Percentiles rank a stretch among this genome's conserved stretches.
phyloP scores from a whole-genome alignment of 371 early-diverging fungal species.

The Mortierella sp. region DNA sequence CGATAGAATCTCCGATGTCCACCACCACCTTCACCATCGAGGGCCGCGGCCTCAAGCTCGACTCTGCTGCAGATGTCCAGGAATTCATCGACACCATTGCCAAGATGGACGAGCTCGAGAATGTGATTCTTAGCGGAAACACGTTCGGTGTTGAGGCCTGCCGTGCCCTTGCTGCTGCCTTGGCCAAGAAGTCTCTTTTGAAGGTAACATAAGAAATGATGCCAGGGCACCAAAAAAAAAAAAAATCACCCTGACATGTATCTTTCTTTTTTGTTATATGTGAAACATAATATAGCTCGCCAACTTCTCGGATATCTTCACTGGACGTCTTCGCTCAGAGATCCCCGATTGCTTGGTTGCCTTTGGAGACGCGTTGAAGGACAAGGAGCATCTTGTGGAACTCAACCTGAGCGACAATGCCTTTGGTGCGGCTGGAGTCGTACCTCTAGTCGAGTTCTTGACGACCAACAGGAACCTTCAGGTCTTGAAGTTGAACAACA shows the following conservation, averaged over 20 bases:
- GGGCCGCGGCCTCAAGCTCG: conserved; percentile 82
- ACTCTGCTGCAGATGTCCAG: conserved; percentile 85
- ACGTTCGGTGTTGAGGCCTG: conserved; percentile 95
- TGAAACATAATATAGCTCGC: conserved; percentile 58
- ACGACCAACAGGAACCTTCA: conserved; percentile 82
- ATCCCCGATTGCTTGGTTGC: conserved; percentile 88
- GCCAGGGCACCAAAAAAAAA: not conserved
- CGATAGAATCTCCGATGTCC: conserved; percentile 38
- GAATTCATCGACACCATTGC: conserved; percentile 78
- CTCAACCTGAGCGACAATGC: conserved; percentile 97
- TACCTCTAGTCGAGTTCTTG: conserved; percentile 87
- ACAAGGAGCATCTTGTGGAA: conserved; percentile 79
- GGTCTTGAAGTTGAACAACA: conserved; percentile 92
- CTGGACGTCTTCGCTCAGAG: conserved; percentile 90
- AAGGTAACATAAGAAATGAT: conserved; percentile 65
- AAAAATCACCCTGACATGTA: not conserved
- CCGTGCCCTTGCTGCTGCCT: conserved; percentile 79
- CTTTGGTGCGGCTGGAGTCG: conserved; percentile 95
- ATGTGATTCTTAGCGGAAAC: conserved; percentile 90
- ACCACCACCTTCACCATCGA: conserved; percentile 65
- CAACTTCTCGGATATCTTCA: conserved; percentile 91
- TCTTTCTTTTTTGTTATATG: not conserved
- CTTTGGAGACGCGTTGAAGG: conserved; percentile 85
- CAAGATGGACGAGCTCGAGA: conserved; percentile 72
- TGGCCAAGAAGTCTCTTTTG: conserved; percentile 74